Conservation (phyloP, 306 rosid genomes). For the Acacia acuminata region DNA sequence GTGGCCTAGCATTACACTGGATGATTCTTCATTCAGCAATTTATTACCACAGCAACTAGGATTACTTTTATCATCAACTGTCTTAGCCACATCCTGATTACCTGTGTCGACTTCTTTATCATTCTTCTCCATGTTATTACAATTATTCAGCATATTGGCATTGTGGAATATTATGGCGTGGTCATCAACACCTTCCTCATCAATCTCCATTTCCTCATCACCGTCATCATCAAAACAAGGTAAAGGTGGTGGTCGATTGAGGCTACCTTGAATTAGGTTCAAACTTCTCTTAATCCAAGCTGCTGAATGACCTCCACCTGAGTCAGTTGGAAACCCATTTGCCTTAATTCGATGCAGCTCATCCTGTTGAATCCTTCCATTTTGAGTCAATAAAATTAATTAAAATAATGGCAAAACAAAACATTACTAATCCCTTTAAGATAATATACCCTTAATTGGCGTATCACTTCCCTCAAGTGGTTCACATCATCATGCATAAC, state of each 20-base stretch:
- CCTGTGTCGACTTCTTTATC: conserved; percentile 31
- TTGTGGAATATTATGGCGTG: conserved; percentile 26
- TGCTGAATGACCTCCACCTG: conserved; percentile 77
- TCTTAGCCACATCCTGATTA: conserved; percentile 39
- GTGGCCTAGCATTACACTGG: conserved; percentile 31
- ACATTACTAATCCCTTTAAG: conserved; percentile 20
- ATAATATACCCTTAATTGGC: conserved; percentile 80
- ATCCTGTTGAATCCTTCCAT: conserved; percentile 59
- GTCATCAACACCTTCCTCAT: conserved; percentile 76
- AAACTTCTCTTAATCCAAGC: conserved; percentile 95
- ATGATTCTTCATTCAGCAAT: conserved; percentile 46
- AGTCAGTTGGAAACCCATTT: conserved; percentile 59
- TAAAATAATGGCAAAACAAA: conserved; percentile 17
- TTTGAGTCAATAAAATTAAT: conserved; percentile 34
- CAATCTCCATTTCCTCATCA: conserved; percentile 98
- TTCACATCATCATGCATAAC: conserved; percentile 85
- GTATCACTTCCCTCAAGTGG: conserved; percentile 89
- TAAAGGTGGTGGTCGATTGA: conserved; percentile 53
- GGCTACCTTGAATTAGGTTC: conserved; percentile 67
- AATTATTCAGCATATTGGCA: conserved; percentile 20
- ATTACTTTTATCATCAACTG: conserved; percentile 29
- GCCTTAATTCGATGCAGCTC: conserved; percentile 83
- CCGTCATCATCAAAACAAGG: conserved; percentile 74
- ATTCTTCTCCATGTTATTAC: conserved; percentile 38
- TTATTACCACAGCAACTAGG: conserved; percentile 42